phyloP scores from a whole-genome alignment of 1,284 basidiomycete genomes.

The Cryptococcus sp. region DNA sequence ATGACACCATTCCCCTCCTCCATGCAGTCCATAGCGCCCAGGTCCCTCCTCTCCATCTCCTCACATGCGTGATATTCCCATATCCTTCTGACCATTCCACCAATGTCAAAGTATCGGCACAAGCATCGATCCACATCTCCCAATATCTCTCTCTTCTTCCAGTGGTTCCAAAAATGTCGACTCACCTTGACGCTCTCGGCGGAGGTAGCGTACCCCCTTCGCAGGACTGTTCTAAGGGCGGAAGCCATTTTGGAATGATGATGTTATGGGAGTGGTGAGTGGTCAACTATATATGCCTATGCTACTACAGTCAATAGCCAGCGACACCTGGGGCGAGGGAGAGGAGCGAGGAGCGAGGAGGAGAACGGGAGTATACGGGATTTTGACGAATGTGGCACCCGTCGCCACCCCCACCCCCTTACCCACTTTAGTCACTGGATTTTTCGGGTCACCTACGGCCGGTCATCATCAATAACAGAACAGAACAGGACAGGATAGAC shows the following conservation, averaged over 20 bases:
- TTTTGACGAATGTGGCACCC: slow-evolving; percentile 6
- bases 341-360: slow-evolving; percentile 3
- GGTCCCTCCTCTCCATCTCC: too few species aligned
- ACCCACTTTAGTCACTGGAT: too few species aligned
- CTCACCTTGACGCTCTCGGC: slow-evolving; percentile 43
- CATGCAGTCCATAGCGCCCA: too few species aligned
- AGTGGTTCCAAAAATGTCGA: not conserved
- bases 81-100: too few species aligned
- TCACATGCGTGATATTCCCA: too few species aligned
- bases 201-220: slow-evolving; percentile 45
- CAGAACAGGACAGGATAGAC: too few species aligned
- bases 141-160: not conserved
- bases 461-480: too few species aligned
- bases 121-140: slow-evolving; percentile 1
- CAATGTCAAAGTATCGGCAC: too few species aligned
- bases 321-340: slow-evolving; percentile 1
- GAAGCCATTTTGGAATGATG: slow-evolving; percentile 39
- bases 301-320: not conserved
- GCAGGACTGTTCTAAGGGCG: slow-evolving; percentile 35
- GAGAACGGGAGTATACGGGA: slow-evolving; percentile 6
- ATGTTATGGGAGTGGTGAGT: slow-evolving; percentile 6
- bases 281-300: not conserved
- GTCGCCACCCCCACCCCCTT: too few species aligned
- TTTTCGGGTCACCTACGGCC: too few species aligned
- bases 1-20: not conserved